phyloP scores from a whole-genome alignment of 257 asterid genomes.

The Orobanche coerulescens region DNA sequence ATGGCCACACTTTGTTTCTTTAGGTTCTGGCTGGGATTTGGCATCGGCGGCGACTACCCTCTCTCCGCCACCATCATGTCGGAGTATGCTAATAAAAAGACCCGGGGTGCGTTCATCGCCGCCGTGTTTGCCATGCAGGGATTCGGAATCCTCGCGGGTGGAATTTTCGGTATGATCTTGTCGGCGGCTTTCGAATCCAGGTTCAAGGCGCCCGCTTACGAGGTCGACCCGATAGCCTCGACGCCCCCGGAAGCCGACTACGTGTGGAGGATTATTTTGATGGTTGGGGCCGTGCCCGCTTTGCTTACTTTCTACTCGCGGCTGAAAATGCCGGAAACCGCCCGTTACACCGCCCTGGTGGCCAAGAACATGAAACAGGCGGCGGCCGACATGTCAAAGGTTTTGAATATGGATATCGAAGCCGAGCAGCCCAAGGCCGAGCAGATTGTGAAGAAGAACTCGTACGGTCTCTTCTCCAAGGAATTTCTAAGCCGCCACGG shows the following conservation, averaged over 20 bases:
- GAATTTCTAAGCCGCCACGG: constrained; percentile 44
- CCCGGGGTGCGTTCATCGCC: constrained; percentile 55
- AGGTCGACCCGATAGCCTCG: constrained; percentile 39
- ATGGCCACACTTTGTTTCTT: constrained; percentile 57
- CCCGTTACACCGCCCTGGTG: constrained; percentile 58
- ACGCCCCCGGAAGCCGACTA: constrained; percentile 48
- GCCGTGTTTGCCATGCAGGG: constrained; percentile 72
- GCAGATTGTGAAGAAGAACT: neutral
- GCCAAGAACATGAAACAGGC: constrained; percentile 49
- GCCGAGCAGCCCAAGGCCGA: constrained; percentile 21
- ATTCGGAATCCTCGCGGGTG: constrained; percentile 50
- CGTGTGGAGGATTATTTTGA: constrained; percentile 53
- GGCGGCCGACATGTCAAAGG: constrained; percentile 50
- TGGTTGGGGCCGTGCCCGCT: constrained; percentile 52
- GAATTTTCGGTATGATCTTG: constrained; percentile 37
- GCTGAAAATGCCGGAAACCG: constrained; percentile 61
- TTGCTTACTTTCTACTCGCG: constrained; percentile 45
- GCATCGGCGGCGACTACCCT: constrained; percentile 60
- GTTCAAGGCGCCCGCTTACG: constrained; percentile 36
- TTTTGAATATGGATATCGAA: constrained; percentile 36
- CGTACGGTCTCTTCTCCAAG: constrained; percentile 40
- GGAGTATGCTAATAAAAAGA: constrained; percentile 55
- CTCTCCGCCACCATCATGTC: constrained; percentile 76
- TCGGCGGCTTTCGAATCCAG: constrained; percentile 29
- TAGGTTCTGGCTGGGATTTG: constrained; percentile 62